Evolutionary conservation across 108 stramenopile species (phyloP).

Genomic region (Cyclotella distinguenda): DNA sequence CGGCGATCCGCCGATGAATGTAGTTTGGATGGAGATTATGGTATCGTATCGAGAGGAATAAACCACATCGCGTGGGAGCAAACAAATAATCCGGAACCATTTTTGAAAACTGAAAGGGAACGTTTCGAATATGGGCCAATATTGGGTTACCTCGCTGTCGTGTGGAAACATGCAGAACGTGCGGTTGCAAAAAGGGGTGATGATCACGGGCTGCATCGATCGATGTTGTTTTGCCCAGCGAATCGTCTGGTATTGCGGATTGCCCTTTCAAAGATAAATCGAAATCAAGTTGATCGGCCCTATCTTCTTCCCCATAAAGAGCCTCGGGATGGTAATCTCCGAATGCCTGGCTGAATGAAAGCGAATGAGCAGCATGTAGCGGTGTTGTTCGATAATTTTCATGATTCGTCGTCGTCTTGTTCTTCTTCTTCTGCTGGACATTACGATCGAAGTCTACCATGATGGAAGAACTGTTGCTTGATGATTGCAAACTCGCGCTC

Average conservation of each 20-base stretch:
- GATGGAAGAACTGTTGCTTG: background rate
- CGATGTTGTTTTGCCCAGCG: too few species aligned
- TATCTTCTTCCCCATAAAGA: conserved; percentile 39
- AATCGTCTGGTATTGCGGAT: conserved; percentile 4
- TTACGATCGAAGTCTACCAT: background rate
- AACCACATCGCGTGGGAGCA: conserved; percentile 62
- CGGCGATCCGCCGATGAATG: conserved; percentile 62
- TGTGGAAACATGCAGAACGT: conserved; percentile 70
- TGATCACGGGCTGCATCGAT: conserved; percentile 56
- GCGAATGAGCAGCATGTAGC: conserved; percentile 11
- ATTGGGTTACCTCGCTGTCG: conserved; percentile 78
- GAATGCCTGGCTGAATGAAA: conserved; percentile 69
- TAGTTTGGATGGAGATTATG: conserved; percentile 76
- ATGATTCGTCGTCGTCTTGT: background rate
- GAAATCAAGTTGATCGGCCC: conserved; percentile 48
- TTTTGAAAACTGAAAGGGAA: conserved; percentile 61
- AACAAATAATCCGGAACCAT: conserved; percentile 84
- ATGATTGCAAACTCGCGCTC: background rate
- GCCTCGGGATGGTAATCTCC: conserved; percentile 48
- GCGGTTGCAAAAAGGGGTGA: conserved; percentile 63
- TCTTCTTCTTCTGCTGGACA: background rate
- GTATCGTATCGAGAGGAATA: conserved; percentile 76
- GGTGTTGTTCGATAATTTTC: conserved; percentile 1
- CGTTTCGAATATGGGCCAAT: conserved; percentile 69
- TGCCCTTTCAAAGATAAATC: conserved; percentile 22